Percentiles rank a stretch among this genome's conserved stretches.
phyloP scores from a whole-genome alignment of 768 basidiomycete genomes.

The Chalciporus sphaerocephalus region DNA sequence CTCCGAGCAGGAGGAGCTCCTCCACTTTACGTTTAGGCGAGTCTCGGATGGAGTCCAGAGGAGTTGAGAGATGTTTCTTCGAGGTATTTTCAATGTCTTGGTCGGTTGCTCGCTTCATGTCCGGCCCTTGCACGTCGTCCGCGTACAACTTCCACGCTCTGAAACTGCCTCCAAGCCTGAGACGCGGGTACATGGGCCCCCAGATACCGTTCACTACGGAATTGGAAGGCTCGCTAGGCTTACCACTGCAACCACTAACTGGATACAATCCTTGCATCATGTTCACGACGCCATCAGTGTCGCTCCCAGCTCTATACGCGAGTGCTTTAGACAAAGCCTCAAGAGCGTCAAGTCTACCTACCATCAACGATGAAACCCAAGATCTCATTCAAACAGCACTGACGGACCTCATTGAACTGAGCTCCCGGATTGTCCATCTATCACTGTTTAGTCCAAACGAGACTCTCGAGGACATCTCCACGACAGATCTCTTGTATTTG shows the following conservation, averaged over 20 bases:
- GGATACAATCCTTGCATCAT: conserved; percentile 11
- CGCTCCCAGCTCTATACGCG: conserved; percentile 38
- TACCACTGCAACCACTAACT: too few relatives aligned
- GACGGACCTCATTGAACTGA: conserved; percentile 51
- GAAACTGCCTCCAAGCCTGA: too few relatives aligned
- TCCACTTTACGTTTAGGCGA: conserved; percentile 26
- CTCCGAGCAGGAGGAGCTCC: conserved; percentile 31
- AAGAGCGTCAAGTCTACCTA: conserved; percentile 38
- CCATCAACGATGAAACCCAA: conserved; percentile 51
- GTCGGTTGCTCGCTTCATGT: conserved; percentile 4
- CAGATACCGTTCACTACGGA: not conserved
- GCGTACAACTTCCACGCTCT: too few relatives aligned
- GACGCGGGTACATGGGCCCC: conserved; percentile 14
- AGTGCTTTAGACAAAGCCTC: conserved; percentile 37
- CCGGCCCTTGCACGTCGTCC: not conserved
- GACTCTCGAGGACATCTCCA: conserved; percentile 74
- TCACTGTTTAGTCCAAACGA: conserved; percentile 84
- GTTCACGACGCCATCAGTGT: conserved; percentile 18
- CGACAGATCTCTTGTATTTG: conserved; percentile 70
- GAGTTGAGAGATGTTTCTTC: not conserved
- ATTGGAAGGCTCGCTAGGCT: too few relatives aligned
- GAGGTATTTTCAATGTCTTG: not conserved
- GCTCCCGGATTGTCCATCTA: conserved; percentile 52
- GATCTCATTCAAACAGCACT: conserved; percentile 53
- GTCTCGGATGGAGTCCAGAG: conserved; percentile 20